Base-by-base conservation (phyloP, 495 filamentous ascomycete genomes). In the Neurospora sp. region DNA sequence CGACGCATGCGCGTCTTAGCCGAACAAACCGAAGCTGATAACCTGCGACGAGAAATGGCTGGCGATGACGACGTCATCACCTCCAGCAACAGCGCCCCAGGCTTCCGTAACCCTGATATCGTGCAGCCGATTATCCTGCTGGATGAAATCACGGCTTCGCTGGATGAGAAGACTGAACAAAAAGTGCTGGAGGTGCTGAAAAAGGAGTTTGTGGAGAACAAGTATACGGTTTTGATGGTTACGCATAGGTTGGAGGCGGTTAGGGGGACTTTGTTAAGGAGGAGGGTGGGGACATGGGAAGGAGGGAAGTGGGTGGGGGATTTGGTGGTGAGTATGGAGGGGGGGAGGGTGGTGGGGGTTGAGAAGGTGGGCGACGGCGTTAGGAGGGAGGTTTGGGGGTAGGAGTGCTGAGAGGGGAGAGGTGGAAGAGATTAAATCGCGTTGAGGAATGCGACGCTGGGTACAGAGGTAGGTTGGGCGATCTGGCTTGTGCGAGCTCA, bases 141-240 rank as follows among this genome's bases (percentile, higher is more conserved):
- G 6, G 94, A 97, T 77, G 94, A 97, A 77, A 92, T 92, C 3
- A 96, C 94, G 1, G 91, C 93, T 4, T 92, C 93, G 1, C 84
- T 97, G 16, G 94, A 97, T 75, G 89, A 90, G 0, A 89, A 89
- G 71, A 95, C 92, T 0, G 93, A 96, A 78, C 86, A 90, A 78
- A 85, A 91, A 70, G 93, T 96, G 71, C 91, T 95, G 74, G 81
- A 85, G n/a, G 83, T 91, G 72, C 85, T 92, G 20, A 83, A 88
- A 0, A 80, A 87, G 71, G 87, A 89, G 72, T 89, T 92, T 78
- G 72, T 76, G 0, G 54, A 41, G 0, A 79, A 78, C 20, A 82
- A 82, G 1, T 84, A 87, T 74, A 92, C 90, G 9, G 85, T 92
- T 54, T 78, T 92, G 69, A 84, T 89, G 14, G 86, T 93, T 1